Base-by-base conservation (phyloP, 192 early-diverging fungal species). In the Coemansia sp. region DNA sequence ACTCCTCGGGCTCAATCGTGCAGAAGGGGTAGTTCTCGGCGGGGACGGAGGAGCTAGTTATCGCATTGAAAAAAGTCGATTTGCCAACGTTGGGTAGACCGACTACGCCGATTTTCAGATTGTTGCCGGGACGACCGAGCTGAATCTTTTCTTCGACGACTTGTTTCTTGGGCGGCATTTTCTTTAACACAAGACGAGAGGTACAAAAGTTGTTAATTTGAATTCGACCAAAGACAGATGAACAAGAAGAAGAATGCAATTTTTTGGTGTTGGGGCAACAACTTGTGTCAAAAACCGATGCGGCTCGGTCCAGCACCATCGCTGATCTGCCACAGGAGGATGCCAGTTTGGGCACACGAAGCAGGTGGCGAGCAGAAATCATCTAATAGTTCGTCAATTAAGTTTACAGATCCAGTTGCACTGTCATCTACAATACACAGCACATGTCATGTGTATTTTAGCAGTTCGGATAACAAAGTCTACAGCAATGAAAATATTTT, bases 1-100 rank as follows among this genome's bases (percentile, higher is more conserved):
- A 90, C 86, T 97, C 94, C 54, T 91, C 86, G 20, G 97, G 97
- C 73, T 97, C 95, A 80, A 93, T 96, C 36, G 95, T 98, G 85
- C 94, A 96, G 89, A 99, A 99, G 66, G 97, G 97, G 79, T 95
- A 98, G 89, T 98, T 99, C 76, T 96, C 95, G 51, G 96, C 91
- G 24, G 89, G 81, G 13, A 84, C 89, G 24, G 87, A 73, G 47
- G 86, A 89, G 73, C 86, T 90, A 64, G 91, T 91, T 67, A 95
- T 87, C 41, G 91, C 92, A 78, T 95, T 93, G 86, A 95, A 94
- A 74, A 93, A 90, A 38, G 92, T 90, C n/a, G 91, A 93, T 81
- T 95, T 93, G 69, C 89, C 98, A 41, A 99, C 95, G 74, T 99
- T 99, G 73, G 98, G 98, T 73, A 99, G 86, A 46, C 98, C 98